Conservation (phyloP, 257 asterid species). For the Prunella vulgaris region DNA sequence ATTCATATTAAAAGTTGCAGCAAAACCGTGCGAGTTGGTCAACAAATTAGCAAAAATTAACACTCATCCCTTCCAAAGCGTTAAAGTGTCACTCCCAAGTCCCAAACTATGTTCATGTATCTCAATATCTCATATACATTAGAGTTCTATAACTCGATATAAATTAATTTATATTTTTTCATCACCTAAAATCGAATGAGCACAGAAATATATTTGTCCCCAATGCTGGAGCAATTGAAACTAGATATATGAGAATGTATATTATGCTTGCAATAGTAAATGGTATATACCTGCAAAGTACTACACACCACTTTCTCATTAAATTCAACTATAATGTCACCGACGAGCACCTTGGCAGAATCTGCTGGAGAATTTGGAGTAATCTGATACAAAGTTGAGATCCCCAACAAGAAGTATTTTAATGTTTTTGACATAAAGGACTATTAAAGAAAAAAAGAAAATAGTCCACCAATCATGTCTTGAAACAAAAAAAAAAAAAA, state of each 20-base stretch:
- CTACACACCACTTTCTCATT: neutral
- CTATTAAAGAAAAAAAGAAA: too few relatives aligned
- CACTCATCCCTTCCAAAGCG: too few relatives aligned
- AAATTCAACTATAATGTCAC: neutral
- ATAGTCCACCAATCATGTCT: too few relatives aligned
- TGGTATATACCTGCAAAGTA: slow-evolving; percentile 1
- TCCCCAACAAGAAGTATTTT: too few relatives aligned
- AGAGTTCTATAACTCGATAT: too few relatives aligned
- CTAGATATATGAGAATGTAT: neutral
- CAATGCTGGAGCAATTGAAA: neutral
- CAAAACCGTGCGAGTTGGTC: too few relatives aligned
- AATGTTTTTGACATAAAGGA: neutral
- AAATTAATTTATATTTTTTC: too few relatives aligned
- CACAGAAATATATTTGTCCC: neutral
- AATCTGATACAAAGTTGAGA: neutral
- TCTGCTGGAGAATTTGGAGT: neutral
- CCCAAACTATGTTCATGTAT: too few relatives aligned
- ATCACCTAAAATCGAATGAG: neutral
- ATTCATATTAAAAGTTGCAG: neutral
- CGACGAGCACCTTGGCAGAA: neutral
- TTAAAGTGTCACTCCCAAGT: too few relatives aligned
- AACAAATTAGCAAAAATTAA: too few relatives aligned
- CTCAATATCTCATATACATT: too few relatives aligned
- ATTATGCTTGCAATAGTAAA: neutral
- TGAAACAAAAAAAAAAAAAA: too few relatives aligned